A percentile compares a stretch with the other conserved stretches of the same genome.
These are phyloP conservation scores for Pseudomicrostroma phylloplanum DNA, from an alignment of 1,284 basidiomycete species.

Conservation along the genomic window DNA sequence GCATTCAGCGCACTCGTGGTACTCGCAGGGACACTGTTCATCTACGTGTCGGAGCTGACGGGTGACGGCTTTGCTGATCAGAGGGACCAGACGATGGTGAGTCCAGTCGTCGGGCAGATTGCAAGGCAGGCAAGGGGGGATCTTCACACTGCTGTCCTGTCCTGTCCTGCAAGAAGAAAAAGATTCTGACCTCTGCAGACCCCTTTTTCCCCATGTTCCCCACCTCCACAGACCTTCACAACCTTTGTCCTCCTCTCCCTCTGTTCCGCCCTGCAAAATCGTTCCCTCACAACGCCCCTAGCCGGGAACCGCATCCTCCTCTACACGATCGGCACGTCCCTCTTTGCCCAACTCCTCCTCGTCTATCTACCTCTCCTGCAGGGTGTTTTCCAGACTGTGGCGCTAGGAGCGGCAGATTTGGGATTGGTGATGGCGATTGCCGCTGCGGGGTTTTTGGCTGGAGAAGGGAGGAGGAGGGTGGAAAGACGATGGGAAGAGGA, in stretches of 20 bases:
- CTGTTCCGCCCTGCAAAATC: slow-evolving; percentile 86
- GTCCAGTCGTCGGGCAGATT: no score
- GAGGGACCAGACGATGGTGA: slow-evolving; percentile 79
- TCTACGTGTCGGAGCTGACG: slow-evolving; percentile 70
- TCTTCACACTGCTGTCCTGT: no score
- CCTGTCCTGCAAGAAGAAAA: no score
- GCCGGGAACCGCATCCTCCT: slow-evolving; percentile 74
- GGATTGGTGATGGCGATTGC: slow-evolving; percentile 67
- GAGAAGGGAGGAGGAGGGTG: slow-evolving; percentile 73
- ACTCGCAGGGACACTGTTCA: slow-evolving; percentile 76
- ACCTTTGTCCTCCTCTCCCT: slow-evolving; percentile 95
- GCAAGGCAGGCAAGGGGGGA: no score
- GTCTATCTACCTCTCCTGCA: slow-evolving; percentile 89
- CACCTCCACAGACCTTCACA: slow-evolving; percentile 64
- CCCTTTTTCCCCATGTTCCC: slow-evolving; percentile 53
- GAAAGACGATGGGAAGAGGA: slow-evolving; percentile 57
- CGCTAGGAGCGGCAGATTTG: slow-evolving; percentile 66
- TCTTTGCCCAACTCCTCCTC: slow-evolving; percentile 72
- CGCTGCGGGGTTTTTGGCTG: slow-evolving; percentile 63
- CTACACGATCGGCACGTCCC: slow-evolving; percentile 74
- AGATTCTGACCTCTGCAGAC: no score
- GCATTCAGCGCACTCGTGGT: slow-evolving; percentile 85
- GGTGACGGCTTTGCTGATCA: slow-evolving; percentile 72
- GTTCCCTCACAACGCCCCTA: slow-evolving; percentile 56
- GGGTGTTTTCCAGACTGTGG: slow-evolving; percentile 84